Base-by-base conservation (phyloP, 2,329 filamentous ascomycete species). In the Curvularia lunata region DNA sequence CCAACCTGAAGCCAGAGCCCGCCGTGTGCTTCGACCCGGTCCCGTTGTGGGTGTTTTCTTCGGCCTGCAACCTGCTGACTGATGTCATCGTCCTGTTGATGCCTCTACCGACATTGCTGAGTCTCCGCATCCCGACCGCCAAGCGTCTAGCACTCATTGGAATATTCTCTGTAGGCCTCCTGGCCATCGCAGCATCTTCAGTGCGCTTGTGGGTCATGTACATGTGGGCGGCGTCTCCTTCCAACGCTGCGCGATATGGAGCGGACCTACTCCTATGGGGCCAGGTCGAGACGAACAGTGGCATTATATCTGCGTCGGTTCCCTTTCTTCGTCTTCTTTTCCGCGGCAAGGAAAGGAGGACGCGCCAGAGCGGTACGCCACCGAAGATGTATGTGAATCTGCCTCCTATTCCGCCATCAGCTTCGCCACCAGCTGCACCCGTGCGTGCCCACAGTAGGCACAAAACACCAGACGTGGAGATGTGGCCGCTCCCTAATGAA, bases 111-210 rank as follows among this genome's bases (percentile, higher is more conserved):
- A 75, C 82, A 45, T 74, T 83, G 27, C 70, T 78, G 0, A 75
- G 75, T 2, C 76, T 85, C 3, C 76, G 82, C 54, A 82, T 85
- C 6, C 81, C 82, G 0, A 69, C 67, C 4, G 75, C 75, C 3
- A 82, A 84, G 54, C 84, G 85, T 52, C 68, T 83, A 13, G 84
- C 82, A 0, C 77, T 88, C n/a, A 64, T 76, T 8, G 72, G 68
- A 10, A 74, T 76, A 47, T 76, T 77, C 60, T 69, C 68, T 2
- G 63, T 76, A 16, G 74, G 75, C 25, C 64, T 76, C 54, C 66
- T 77, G 59, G 74, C 73, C 19, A 74, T 76, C 16, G 59, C 74
- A 2, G 74, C 75, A 2, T 73, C 69, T 5, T 73, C 74, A 18
- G 68, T 76, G 21, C 71, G 75, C 32, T 71, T 76, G 66, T 75